Conservation (phyloP, 148 eudicot species). For the Oxyria digyna region DNA sequence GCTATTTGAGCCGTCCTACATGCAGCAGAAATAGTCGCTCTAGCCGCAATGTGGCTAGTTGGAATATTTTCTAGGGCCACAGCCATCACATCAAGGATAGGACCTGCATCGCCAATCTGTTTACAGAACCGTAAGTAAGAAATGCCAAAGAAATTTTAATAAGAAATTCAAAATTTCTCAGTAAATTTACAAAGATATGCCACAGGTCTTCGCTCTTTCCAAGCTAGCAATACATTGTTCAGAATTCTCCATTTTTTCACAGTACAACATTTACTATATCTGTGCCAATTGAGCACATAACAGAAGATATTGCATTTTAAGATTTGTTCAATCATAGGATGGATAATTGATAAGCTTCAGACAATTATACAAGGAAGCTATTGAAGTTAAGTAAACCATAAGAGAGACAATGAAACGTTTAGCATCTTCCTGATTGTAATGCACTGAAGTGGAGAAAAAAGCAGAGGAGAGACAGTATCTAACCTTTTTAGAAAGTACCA, state of each 20-base stretch:
- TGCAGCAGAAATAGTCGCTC: conserved; percentile 45
- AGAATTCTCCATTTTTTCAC: background rate
- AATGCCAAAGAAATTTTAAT: background rate
- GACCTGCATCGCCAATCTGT: conserved; percentile 81
- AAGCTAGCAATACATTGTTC: background rate
- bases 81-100: conserved; percentile 83
- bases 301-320: background rate
- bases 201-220: background rate
- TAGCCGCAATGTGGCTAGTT: conserved; percentile 34
- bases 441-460: background rate
- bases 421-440: background rate
- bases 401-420: background rate
- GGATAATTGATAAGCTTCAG: background rate
- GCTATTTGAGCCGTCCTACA: conserved; percentile 57
- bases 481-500: conserved; percentile 62
- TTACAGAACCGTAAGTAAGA: conserved; percentile 4
- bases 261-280: background rate
- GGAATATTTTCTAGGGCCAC: conserved; percentile 65
- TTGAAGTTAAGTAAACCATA: background rate
- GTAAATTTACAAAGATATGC: background rate
- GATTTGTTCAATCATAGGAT: background rate
- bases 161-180: background rate
- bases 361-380: background rate
- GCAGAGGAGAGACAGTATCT: background rate
- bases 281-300: background rate